A percentile compares a stretch with the other conserved stretches of the same genome.
phyloP scores from a whole-genome alignment of 176 grass and related monocot species.

The Avena insularis region DNA sequence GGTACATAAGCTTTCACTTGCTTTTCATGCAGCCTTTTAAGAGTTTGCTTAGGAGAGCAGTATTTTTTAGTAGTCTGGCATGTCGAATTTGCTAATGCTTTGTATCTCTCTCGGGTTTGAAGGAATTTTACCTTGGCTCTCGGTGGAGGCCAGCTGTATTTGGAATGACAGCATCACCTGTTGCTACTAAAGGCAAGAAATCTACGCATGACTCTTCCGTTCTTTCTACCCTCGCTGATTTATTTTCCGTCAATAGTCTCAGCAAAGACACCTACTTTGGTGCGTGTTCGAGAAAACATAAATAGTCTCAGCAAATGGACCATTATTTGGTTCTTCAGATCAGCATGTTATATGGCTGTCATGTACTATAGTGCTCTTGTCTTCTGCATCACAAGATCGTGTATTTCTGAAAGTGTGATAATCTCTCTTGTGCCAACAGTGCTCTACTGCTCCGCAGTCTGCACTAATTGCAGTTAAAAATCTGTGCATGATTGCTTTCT shows the following conservation, averaged over 20 bases:
- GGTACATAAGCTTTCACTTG: slow-evolving; percentile 29
- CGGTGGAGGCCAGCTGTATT: slow-evolving; percentile 58
- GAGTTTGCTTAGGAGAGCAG: slow-evolving; percentile 18
- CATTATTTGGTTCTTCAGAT: slow-evolving; percentile 5
- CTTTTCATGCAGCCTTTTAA: not conserved
- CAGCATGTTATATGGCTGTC: slow-evolving; percentile 3
- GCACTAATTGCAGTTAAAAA: slow-evolving; percentile 6
- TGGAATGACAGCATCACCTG: slow-evolving; percentile 67
- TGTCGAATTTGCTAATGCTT: slow-evolving; percentile 26
- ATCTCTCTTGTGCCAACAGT: slow-evolving; percentile 9
- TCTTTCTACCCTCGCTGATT: slow-evolving; percentile 8
- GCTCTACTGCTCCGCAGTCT: not conserved
- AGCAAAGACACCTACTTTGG: not conserved
- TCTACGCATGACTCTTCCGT: not conserved
- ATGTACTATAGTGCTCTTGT: slow-evolving; percentile 11
- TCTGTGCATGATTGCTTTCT: not conserved
- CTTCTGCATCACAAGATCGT: slow-evolving; percentile 25
- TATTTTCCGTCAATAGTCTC: slow-evolving; percentile 10
- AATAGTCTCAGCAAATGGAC: not conserved
- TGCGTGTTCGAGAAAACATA: too few relatives aligned
- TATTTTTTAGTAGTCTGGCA: not conserved
- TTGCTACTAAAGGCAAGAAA: slow-evolving; percentile 57
- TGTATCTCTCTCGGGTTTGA: slow-evolving; percentile 12
- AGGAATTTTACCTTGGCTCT: slow-evolving; percentile 69
- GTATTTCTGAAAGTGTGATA: not conserved